Conservation (phyloP, 805 yeast genomes). For the Wickerhamiella dianesei region DNA sequence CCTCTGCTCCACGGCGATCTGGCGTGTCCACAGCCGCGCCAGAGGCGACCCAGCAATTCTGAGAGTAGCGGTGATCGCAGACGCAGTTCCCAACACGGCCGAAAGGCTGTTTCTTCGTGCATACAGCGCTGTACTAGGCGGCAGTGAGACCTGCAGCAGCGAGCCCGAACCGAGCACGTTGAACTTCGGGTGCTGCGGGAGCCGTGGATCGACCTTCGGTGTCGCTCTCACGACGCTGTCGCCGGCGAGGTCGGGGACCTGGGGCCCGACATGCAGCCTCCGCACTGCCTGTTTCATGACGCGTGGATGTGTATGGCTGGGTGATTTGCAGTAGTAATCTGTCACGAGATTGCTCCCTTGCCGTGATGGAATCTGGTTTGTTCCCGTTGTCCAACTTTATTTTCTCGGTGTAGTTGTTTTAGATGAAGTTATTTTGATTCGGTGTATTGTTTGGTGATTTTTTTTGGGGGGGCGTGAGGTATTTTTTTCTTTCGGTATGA, state of each 20-base stretch:
- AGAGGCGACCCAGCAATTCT: conserved; percentile 11
- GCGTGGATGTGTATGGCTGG: not conserved
- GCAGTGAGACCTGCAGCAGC: conserved; percentile 82
- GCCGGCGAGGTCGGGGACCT: conserved; percentile 16
- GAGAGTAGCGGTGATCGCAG: conserved; percentile 12
- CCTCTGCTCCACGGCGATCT: conserved; percentile 17
- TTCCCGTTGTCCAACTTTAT: no score
- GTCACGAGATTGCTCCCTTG: not conserved
- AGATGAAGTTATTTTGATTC: no score
- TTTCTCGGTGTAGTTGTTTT: no score
- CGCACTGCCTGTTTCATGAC: conserved; percentile 3
- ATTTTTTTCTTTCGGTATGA: no score
- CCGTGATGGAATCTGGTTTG: no score
- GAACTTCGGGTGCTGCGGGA: conserved; percentile 12
- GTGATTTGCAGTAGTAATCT: not conserved
- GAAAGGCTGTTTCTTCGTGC: conserved; percentile 15
- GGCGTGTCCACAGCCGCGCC: conserved; percentile 13
- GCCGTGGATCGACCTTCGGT: conserved; percentile 15
- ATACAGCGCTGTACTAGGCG: conserved; percentile 14
- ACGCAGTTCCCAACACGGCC: conserved; percentile 14
- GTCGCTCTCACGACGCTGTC: conserved; percentile 12
- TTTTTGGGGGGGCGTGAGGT: no score
- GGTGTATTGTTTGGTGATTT: no score
- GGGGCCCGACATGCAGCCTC: conserved; percentile 15
- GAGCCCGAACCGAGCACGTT: conserved; percentile 55